phyloP scores from a whole-genome alignment of 108 stramenopile species.

The Discostella stelligeroides region DNA sequence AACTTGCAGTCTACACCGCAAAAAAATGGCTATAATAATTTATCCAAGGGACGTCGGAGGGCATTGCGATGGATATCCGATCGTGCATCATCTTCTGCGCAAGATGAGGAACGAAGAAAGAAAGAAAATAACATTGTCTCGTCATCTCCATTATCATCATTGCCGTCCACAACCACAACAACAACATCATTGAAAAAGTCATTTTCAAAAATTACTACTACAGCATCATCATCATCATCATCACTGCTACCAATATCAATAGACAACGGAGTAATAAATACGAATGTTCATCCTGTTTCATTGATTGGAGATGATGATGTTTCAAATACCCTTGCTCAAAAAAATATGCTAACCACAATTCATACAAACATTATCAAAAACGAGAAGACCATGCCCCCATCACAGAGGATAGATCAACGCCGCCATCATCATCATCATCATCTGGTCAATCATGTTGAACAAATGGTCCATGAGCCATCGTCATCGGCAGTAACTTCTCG shows the following conservation, averaged over 20 bases:
- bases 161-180: no score
- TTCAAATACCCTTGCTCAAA: no score
- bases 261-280: no score
- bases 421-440: neutral
- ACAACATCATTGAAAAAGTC: neutral
- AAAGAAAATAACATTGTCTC: neutral
- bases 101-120: slow-evolving; percentile 48
- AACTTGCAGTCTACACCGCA: no score
- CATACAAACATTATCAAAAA: no score
- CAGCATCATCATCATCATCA: no score
- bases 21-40: slow-evolving; percentile 14
- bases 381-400: no score
- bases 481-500: neutral
- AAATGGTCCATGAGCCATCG: no score
- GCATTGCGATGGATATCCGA: slow-evolving; percentile 66
- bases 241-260: neutral
- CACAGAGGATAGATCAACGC: no score
- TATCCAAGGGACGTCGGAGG: slow-evolving; percentile 57
- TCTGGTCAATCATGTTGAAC: neutral
- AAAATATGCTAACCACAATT: no score
- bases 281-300: neutral
- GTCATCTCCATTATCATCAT: neutral
- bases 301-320: no score
- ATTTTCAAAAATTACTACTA: neutral
- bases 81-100: slow-evolving; percentile 42